Conservation (phyloP, 345 rosid genomes). For the Erysimum cheiranthoides region DNA sequence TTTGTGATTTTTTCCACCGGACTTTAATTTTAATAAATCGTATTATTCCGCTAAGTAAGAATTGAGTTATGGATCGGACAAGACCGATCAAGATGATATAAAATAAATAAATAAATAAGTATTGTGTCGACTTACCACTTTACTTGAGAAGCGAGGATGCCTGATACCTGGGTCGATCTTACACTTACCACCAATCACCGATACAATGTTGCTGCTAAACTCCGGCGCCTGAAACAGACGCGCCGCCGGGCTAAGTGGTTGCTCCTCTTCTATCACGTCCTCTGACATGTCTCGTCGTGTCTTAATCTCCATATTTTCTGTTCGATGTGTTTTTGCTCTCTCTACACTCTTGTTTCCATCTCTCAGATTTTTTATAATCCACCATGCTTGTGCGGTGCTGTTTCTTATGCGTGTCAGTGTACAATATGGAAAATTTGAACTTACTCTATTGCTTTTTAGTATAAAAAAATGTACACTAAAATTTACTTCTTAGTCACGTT, state of each 20-base stretch:
- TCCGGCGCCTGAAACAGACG: slow-evolving; percentile 54
- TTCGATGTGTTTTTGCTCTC: not conserved
- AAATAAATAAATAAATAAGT: too few relatives aligned
- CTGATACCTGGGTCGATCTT: slow-evolving; percentile 50
- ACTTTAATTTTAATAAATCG: too few relatives aligned
- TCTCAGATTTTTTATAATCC: not conserved
- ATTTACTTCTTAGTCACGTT: not conserved
- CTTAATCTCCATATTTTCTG: not conserved
- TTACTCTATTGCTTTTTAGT: not conserved
- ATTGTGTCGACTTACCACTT: slow-evolving; percentile 45
- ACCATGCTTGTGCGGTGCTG: not conserved
- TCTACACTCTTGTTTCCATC: not conserved
- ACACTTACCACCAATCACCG: slow-evolving; percentile 54
- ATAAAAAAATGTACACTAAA: not conserved
- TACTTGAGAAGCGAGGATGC: slow-evolving; percentile 81
- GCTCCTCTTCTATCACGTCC: slow-evolving; percentile 32
- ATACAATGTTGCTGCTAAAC: slow-evolving; percentile 52
- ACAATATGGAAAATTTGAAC: not conserved
- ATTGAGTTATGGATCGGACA: too few relatives aligned
- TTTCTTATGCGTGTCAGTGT: not conserved
- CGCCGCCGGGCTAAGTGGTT: slow-evolving; percentile 57
- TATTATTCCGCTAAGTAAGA: too few relatives aligned
- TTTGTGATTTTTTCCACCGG: too few relatives aligned
- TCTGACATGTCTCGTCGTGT: not conserved
- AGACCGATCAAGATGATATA: too few relatives aligned